These are phyloP conservation scores for Umbilicaria muhlenbergii DNA, from an alignment of 495 filamentous ascomycete genomes.

Conservation along the genomic window DNA sequence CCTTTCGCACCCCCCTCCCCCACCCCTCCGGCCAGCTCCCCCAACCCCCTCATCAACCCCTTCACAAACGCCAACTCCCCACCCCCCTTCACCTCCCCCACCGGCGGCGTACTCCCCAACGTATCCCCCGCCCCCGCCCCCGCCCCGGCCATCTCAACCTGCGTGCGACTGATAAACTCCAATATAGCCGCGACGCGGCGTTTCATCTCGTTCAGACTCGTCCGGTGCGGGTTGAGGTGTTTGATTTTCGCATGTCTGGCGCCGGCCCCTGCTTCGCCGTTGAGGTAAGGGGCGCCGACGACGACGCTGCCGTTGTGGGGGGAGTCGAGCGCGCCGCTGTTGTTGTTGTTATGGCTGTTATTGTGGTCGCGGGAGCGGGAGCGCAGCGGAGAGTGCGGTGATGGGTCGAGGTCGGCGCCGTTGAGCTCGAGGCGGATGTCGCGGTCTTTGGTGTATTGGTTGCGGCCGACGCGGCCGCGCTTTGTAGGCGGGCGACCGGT, in stretches of 20 bases:
- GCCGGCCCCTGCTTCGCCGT: slow-evolving; percentile 21
- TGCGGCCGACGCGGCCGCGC: slow-evolving; percentile 57
- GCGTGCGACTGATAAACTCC: slow-evolving; percentile 80
- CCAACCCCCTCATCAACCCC: slow-evolving; percentile 18
- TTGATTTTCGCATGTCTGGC: slow-evolving; percentile 40
- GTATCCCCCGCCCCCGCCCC: slow-evolving; percentile 21
- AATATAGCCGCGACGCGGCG: slow-evolving; percentile 67
- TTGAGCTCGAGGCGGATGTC: slow-evolving; percentile 36
- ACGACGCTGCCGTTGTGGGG: slow-evolving; percentile 20
- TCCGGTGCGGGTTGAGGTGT: slow-evolving; percentile 37
- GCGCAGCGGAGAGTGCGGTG: slow-evolving; percentile 40
- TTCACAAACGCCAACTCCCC: slow-evolving; percentile 8
- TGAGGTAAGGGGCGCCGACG: slow-evolving; percentile 20
- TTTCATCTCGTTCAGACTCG: slow-evolving; percentile 87
- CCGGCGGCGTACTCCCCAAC: slow-evolving; percentile 4
- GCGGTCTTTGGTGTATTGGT: slow-evolving; percentile 72
- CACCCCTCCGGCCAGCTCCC: slow-evolving; percentile 21
- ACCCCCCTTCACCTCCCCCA: slow-evolving; percentile 16
- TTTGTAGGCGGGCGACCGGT: slow-evolving; percentile 47
- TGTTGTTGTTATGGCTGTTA: slow-evolving; percentile 21
- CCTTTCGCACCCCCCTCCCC: slow-evolving; percentile 17
- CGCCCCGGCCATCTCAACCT: slow-evolving; percentile 56
- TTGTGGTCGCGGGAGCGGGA: slow-evolving; percentile 48
- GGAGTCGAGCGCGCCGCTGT: slow-evolving; percentile 22
- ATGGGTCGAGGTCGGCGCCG: slow-evolving; percentile 25